phyloP scores from a whole-genome alignment of 176 grass and related monocot genomes.

The Hordeum marinum region DNA sequence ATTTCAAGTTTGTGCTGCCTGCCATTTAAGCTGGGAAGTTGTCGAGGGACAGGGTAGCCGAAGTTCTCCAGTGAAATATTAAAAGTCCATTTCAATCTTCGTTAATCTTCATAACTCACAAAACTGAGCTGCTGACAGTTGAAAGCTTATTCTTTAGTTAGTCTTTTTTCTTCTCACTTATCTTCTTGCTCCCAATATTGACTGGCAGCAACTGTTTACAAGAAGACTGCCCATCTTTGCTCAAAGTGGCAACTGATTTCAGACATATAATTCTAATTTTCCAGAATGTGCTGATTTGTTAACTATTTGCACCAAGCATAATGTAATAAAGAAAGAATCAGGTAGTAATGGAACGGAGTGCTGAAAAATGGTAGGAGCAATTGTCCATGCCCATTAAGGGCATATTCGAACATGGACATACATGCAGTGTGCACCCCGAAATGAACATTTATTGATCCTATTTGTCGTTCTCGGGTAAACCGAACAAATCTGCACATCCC shows the following conservation, averaged over 20 bases:
- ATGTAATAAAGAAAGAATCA: no score
- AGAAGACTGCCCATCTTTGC: not conserved
- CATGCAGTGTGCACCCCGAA: no score
- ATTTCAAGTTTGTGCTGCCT: not conserved
- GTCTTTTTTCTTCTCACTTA: not conserved
- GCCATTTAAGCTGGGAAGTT: not conserved
- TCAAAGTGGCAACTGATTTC: not conserved
- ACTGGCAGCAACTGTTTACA: not conserved
- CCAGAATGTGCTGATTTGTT: not conserved
- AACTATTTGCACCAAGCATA: not conserved
- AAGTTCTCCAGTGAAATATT: not conserved
- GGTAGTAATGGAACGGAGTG: no score
- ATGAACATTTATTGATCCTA: no score
- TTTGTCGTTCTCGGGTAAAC: no score
- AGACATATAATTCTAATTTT: not conserved
- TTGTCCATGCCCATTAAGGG: no score
- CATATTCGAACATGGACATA: no score
- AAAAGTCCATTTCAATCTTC: not conserved
- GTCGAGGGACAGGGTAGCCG: not conserved
- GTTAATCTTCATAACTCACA: not conserved
- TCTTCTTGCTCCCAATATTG: not conserved
- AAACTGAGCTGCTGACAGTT: not conserved
- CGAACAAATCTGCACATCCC: not conserved
- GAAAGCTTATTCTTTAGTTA: not conserved
- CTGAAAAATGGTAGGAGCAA: no score